phyloP scores from a whole-genome alignment of 176 grass and related monocot genomes.

The Avena eriantha region DNA sequence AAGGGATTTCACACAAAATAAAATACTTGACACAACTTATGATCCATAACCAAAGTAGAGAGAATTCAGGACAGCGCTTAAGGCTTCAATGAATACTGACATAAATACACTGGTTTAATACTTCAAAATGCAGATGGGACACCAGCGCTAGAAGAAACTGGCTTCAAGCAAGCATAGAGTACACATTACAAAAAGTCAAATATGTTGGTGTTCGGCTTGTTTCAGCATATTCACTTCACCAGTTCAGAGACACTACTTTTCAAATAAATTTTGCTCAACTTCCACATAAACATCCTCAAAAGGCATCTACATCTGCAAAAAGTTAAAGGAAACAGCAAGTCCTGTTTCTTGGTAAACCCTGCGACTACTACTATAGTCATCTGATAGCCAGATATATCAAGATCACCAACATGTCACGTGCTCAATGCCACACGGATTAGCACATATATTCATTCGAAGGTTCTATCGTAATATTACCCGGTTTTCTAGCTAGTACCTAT shows the following conservation, averaged over 20 bases:
- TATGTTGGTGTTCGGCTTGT: neutral
- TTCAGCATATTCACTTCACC: conserved; percentile 3
- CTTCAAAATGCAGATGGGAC: neutral
- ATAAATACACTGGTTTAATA: neutral
- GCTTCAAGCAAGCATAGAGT: conserved; percentile 2
- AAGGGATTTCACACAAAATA: conserved; percentile 6
- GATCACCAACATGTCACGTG: neutral
- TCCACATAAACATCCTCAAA: neutral
- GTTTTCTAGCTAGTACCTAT: conserved; percentile 17
- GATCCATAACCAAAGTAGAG: neutral
- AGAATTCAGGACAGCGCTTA: neutral
- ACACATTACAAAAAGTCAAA: conserved; percentile 17
- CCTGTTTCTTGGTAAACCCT: neutral
- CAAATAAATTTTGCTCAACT: neutral
- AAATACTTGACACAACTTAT: neutral
- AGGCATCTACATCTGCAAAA: conserved; percentile 1
- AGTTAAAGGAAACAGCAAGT: neutral
- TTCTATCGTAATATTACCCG: neutral
- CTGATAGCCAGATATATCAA: neutral
- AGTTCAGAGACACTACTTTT: neutral
- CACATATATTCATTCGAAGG: neutral
- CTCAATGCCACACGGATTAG: neutral
- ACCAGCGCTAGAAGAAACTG: neutral
- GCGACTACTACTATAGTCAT: neutral
- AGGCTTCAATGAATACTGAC: neutral